These are phyloP conservation scores for Leccinum imitatum DNA, from an alignment of 768 basidiomycete species.

Conservation along the genomic window DNA sequence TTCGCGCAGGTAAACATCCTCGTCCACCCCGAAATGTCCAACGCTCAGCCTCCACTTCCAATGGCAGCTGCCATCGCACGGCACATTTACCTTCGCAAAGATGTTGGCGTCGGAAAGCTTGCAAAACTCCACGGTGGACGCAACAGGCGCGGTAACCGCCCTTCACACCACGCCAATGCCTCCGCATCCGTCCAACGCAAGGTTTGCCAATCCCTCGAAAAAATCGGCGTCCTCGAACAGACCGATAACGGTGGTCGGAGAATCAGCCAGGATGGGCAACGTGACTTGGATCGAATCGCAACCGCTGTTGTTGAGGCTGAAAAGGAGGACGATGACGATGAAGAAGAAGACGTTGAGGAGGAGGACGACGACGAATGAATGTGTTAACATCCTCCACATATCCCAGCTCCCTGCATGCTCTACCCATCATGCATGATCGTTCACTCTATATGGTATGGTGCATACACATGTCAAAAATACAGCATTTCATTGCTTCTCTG, in stretches of 20 bases:
- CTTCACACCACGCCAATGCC: slow-evolving; percentile 87
- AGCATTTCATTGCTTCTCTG: slow-evolving; percentile 19
- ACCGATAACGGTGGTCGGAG: slow-evolving; percentile 91
- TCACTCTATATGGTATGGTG: slow-evolving; percentile 41
- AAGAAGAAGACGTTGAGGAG: slow-evolving; percentile 70
- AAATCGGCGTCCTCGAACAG: slow-evolving; percentile 96
- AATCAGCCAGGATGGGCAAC: slow-evolving; percentile 95
- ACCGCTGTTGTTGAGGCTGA: slow-evolving; percentile 82
- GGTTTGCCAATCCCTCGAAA: slow-evolving; percentile 95
- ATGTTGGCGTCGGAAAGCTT: slow-evolving; percentile 90
- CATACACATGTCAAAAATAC: slow-evolving; percentile 35
- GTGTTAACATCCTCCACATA: slow-evolving; percentile 16
- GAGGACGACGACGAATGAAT: slow-evolving; percentile 48
- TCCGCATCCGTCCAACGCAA: slow-evolving; percentile 91
- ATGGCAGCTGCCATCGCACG: slow-evolving; percentile 87
- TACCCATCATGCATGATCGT: slow-evolving; percentile 21
- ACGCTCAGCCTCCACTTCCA: not conserved
- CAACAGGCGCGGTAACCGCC: slow-evolving; percentile 94
- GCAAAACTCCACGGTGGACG: slow-evolving; percentile 96
- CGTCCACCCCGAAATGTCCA: not conserved
- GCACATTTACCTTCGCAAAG: slow-evolving; percentile 99
- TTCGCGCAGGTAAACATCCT: slow-evolving; percentile 82
- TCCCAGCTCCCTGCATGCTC: slow-evolving; percentile 22
- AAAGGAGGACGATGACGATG: slow-evolving; percentile 73
- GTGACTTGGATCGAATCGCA: slow-evolving; percentile 92